These are phyloP conservation scores for Allantophomopsis lycopodina DNA, from an alignment of 2,329 filamentous ascomycete species.

Conservation along the genomic window DNA sequence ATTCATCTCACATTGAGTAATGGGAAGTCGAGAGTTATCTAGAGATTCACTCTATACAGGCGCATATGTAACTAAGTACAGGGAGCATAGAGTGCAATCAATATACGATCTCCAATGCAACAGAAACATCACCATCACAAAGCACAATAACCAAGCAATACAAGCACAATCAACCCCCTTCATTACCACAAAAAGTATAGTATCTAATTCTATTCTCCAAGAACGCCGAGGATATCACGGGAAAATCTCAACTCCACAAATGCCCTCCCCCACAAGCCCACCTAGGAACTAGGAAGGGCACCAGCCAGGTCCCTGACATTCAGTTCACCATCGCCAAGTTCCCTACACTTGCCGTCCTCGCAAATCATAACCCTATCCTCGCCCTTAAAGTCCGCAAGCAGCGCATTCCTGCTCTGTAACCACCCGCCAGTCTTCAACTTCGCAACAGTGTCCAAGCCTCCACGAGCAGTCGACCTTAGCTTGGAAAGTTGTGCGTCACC, in stretches of 20 bases:
- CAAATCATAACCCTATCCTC: slow-evolving; percentile 29
- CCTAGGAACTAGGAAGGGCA: not conserved
- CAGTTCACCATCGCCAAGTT: slow-evolving; percentile 13
- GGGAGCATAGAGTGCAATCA: too few relatives aligned
- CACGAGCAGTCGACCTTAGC: slow-evolving; percentile 15
- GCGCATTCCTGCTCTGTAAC: slow-evolving; percentile 32
- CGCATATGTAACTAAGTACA: too few relatives aligned
- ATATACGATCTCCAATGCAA: too few relatives aligned
- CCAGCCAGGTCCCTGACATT: not conserved
- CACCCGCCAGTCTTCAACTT: slow-evolving; percentile 21
- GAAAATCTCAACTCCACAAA: not conserved
- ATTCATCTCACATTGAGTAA: too few relatives aligned
- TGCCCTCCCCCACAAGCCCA: not conserved
- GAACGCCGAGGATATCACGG: too few relatives aligned
- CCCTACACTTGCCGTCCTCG: slow-evolving; percentile 28
- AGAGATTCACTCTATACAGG: too few relatives aligned
- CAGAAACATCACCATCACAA: too few relatives aligned
- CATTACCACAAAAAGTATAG: too few relatives aligned
- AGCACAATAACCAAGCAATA: too few relatives aligned
- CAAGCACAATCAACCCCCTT: too few relatives aligned
- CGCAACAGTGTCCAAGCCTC: slow-evolving; percentile 11
- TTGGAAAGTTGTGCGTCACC: slow-evolving; percentile 17
- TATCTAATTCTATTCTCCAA: too few relatives aligned
- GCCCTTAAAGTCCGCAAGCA: slow-evolving; percentile 17
- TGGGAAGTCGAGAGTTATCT: too few relatives aligned